Evolutionary conservation across 148 eudicot species (phyloP), one percentile per base, ranked within the genome.

Genomic region (Diospyros lotus): DNA sequence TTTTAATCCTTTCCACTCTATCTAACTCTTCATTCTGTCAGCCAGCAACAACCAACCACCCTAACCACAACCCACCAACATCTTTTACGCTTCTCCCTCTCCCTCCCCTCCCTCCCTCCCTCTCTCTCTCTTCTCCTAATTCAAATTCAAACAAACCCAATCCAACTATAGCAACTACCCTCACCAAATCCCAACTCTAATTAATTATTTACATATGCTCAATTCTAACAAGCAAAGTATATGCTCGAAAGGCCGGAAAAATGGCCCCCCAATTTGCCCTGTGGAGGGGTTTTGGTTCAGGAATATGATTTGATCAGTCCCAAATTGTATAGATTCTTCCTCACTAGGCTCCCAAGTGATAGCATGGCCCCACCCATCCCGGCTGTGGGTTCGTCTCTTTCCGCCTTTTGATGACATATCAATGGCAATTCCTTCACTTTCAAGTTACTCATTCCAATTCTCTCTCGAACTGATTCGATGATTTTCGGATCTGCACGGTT

Each of bases 331-430:
- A 93, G 90, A 85, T 89, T 93, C 91, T 73, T 89, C 78, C 82
- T 86, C 64, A 93, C 85, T 71, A 93, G 42, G 88, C 91, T 93
- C 74, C 97, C 97, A 42, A 93, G 85, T 58, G 98, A 89, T 43
- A 88, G 75, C 88, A 88, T 79, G 68, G 94, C 82, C 84, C 97
- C 97, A 63, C 94, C 91, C 38, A 80, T 83, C 10, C 90, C 84
- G 60, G 75, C 55, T 73, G 73, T 38, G 71, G 74, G 59, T 6
- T 79, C 91, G 42, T 81, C 79, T 72, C 73, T 73, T 64, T 88
- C 92, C 10, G 75, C 78, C 68, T 80, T 84, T 74, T 88, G 78
- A 39, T 83, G 83, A 69, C 84, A 65, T 15, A 84, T 79, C 73
- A 76, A 58, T 2, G 98, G 97, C 81, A 93, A 63, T 64, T 93